phyloP scores from a whole-genome alignment of 345 rosid species.

The Angophora floribunda region DNA sequence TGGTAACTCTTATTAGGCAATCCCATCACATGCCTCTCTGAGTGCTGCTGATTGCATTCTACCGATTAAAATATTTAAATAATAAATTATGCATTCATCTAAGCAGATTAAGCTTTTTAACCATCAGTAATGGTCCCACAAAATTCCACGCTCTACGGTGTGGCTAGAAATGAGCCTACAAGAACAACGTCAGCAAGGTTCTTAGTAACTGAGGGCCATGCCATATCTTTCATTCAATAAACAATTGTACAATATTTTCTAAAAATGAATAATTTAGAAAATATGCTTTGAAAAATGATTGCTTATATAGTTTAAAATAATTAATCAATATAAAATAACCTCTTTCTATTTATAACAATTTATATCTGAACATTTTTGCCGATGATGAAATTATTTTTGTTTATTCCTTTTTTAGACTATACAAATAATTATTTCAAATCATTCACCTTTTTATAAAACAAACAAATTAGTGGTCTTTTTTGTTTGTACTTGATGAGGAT shows the following conservation, averaged over 20 bases:
- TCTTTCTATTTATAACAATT: too few relatives aligned
- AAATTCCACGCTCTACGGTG: too few relatives aligned
- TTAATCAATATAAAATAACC: too few relatives aligned
- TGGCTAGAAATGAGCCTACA: neutral
- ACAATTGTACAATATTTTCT: neutral
- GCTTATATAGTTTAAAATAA: too few relatives aligned
- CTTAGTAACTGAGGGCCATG: neutral
- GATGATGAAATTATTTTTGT: accelerated
- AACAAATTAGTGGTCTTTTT: too few relatives aligned
- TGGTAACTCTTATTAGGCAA: neutral
- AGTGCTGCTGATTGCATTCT: neutral
- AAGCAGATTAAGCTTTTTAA: too few relatives aligned
- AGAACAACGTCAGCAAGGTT: neutral
- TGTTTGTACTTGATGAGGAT: neutral
- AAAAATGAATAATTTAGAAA: too few relatives aligned
- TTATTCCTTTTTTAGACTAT: accelerated
- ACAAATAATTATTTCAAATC: neutral
- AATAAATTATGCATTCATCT: too few relatives aligned
- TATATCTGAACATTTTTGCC: too few relatives aligned
- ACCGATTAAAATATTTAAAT: too few relatives aligned
- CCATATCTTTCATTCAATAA: neutral
- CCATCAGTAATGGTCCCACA: too few relatives aligned
- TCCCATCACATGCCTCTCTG: neutral
- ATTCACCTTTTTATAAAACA: neutral
- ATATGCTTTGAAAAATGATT: too few relatives aligned